phyloP scores from a whole-genome alignment of 2,329 filamentous ascomycete genomes.

The Aquanectria penicillioides region DNA sequence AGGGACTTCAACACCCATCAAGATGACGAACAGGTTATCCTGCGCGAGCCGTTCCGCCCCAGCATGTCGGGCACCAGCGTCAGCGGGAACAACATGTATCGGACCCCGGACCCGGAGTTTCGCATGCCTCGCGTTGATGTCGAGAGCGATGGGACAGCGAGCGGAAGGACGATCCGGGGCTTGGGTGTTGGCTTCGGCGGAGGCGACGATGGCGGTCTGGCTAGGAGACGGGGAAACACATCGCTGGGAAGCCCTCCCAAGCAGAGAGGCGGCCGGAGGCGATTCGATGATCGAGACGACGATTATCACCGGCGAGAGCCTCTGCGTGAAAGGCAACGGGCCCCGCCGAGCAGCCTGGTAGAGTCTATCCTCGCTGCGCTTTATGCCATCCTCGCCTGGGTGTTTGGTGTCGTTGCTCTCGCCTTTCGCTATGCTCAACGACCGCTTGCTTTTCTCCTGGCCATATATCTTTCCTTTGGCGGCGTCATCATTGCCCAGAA shows the following conservation, averaged over 20 bases:
- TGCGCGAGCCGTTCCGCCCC: conserved; percentile 65
- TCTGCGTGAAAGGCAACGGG: conserved; percentile 17
- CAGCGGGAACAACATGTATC: conserved; percentile 37
- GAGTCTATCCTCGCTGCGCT: conserved; percentile 51
- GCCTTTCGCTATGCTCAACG: conserved; percentile 72
- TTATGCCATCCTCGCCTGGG: conserved; percentile 58
- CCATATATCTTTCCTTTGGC: conserved; percentile 69
- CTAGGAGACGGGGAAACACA: conserved; percentile 40
- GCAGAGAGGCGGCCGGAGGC: conserved; percentile 30
- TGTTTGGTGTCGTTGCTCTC: conserved; percentile 64
- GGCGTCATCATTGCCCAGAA: conserved; percentile 68
- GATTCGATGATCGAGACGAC: conserved; percentile 29
- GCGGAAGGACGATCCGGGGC: conserved; percentile 47
- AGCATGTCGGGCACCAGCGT: conserved; percentile 56
- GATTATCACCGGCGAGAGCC: conserved; percentile 24
- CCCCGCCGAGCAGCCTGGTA: conserved; percentile 46
- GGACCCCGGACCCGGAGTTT: conserved; percentile 61
- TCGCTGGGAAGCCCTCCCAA: conserved; percentile 39
- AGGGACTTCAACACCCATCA: conserved; percentile 62
- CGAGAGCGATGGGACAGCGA: conserved; percentile 49
- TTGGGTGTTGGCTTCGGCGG: conserved; percentile 30
- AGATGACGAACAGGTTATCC: conserved; percentile 65
- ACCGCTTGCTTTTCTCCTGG: conserved; percentile 69
- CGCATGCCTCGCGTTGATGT: conserved; percentile 62
- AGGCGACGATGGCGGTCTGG: conserved; percentile 37